Base-by-base conservation (phyloP, 148 eudicot species). In the Pouteria glomerata region DNA sequence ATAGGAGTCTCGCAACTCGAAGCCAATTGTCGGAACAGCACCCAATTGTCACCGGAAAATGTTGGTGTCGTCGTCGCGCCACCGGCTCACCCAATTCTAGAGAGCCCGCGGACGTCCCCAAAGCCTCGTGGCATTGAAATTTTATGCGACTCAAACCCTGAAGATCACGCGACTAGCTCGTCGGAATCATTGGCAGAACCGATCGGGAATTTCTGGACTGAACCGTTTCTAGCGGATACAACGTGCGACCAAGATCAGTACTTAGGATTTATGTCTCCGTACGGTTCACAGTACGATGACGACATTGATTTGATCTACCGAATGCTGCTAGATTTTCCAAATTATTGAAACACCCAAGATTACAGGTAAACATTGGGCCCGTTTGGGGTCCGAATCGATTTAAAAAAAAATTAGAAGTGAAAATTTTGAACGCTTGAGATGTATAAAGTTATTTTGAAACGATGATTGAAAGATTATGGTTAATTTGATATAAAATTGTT, bases 171-270 rank as follows among this genome's bases (percentile, higher is more conserved):
- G 11, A 7, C 8, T 3, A 56, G 15, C 26, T 56, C 59, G 27
- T 24, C 8, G 13, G 63, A 59, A 15, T 59, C 63, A 30, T 30
- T 30, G 14, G 39, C n/a, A 59, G 63, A 59, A 31, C 21, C 41
- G 5, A 31, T 15, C 31, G 63, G 13, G 19, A 30, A 31, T 59
- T 59, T 59, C 33, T 59, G 63, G 63, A 59, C 39, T 15, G 39
- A 59, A 15, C 63, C 63, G 1, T 59, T 59, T 59, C 31, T 33
- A 59, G 41, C 21, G 31, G 63, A 59, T 41, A 59, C 63, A 59
- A 30, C 39, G 21, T 59, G 18, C 23, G 19, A 12, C 23, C 21
- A 30, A 18, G 16, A 59, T 59, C 21, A 31, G 42, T 3, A 39
- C 7, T 3, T 3, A 57, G 62, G 62, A 29, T 57, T 27, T 29